Evolutionary conservation across 169 alveolate genomes (phyloP).

Genomic region (Plasmodium knowlesi): DNA sequence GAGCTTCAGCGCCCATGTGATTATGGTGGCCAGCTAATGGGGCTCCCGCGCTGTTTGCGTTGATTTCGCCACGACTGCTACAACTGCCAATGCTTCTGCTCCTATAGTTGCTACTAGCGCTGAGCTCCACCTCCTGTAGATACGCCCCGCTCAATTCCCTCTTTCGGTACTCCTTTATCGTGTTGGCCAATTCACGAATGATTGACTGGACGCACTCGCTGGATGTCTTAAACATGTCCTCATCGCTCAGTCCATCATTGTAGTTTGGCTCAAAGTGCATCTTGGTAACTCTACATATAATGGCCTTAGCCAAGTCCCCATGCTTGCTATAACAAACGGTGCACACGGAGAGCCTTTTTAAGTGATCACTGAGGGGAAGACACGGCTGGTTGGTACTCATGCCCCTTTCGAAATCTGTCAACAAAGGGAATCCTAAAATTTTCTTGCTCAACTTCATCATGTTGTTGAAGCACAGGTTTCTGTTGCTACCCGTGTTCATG

Average conservation of each 20-base stretch:
- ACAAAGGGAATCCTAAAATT: constrained; percentile 54
- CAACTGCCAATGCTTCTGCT: not conserved
- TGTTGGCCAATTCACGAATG: constrained; percentile 61
- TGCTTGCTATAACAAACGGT: constrained; percentile 58
- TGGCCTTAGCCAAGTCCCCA: constrained; percentile 62
- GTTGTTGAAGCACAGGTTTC: constrained; percentile 21
- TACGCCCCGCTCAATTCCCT: constrained; percentile 43
- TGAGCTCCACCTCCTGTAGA: not conserved
- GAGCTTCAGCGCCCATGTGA: not conserved
- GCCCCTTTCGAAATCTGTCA: constrained; percentile 71
- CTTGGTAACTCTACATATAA: constrained; percentile 72
- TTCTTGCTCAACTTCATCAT: constrained; percentile 68
- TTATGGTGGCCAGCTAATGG: not conserved
- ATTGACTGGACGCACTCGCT: constrained; percentile 69
- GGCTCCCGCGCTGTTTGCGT: not conserved
- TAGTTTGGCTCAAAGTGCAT: constrained; percentile 69
- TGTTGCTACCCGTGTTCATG: not conserved
- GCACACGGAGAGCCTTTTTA: constrained; percentile 61
- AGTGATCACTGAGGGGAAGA: constrained; percentile 56
- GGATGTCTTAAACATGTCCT: constrained; percentile 47
- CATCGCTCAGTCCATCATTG: constrained; percentile 51
- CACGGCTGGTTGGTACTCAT: constrained; percentile 66
- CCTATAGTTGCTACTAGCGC: not conserved
- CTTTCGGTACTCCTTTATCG: constrained; percentile 60
- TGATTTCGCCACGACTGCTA: not conserved